Evolutionary conservation across 2,329 filamentous ascomycete species (phyloP), one percentile per base, ranked within the genome.

Genomic region (Fonsecaea multimorphosa): DNA sequence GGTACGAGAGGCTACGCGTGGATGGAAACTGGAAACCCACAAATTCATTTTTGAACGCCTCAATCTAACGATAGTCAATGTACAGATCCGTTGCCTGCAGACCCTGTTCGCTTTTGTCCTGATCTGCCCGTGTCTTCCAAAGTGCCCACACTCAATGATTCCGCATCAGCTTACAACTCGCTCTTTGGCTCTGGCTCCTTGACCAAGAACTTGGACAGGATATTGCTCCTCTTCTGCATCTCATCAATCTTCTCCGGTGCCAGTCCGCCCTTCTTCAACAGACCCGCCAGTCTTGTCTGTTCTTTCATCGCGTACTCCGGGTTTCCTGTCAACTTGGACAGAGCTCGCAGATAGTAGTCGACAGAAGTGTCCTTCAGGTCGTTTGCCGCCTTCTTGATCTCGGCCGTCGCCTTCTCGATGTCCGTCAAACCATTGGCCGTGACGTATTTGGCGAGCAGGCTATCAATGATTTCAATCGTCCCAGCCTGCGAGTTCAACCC

Each of bases 301-400:
- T 98, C 94, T 87, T 97, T 98, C 76, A 87, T 82, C 56, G 88
- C 92, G 76, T 92, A 97, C 59, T 84, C 89, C 68, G 90, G 84
- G 81, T 90, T 96, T 78, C 89, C 84, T 76, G 83, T 84, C 70
- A 95, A 82, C 87, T 97, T 98, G 77, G 91, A 87, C 67, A 95
- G 90, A 61, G 96, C 93, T 77, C 91, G 92, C 77, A 95, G 84
- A 79, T 99, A 98, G 86, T 99, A 99, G 80, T 93, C 86, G 54
- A 92, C 92, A 76, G 94, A 96, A 83, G 91, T 92, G 78, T 89
- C 88, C 80, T 89, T 86, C 59, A 95, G 78, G 58, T 80, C 82
- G 72, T 85, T 84, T 24, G 89, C 89, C 67, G 87, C 86, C 81
- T 90, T 89, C 82, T 90, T 89, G 60, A 91, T 84, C 79, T 96